A percentile compares a stretch with the other conserved stretches of the same genome.
Conservation (phyloP, 805 yeast species). For the Kazachstania bromeliacearum region DNA sequence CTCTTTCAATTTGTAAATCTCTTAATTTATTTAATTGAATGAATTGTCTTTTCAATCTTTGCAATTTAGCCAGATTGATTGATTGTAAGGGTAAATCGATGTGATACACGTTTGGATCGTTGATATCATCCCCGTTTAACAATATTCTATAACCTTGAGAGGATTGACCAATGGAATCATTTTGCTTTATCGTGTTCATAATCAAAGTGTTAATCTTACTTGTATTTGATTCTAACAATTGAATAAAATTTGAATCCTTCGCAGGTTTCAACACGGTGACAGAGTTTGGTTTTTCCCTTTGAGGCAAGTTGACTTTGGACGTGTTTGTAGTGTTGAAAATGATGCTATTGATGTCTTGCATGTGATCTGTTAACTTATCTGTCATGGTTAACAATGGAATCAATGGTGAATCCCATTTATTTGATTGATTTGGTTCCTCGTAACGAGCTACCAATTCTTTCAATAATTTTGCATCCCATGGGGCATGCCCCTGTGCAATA, state of each 20-base stretch:
- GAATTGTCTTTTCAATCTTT: slow-evolving; percentile 74
- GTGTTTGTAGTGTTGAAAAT: slow-evolving; percentile 31
- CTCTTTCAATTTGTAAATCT: slow-evolving; percentile 58
- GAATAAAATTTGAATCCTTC: slow-evolving; percentile 62
- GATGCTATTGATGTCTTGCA: slow-evolving; percentile 54
- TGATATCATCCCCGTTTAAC: slow-evolving; percentile 32
- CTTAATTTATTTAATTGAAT: slow-evolving; percentile 74
- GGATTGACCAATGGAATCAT: slow-evolving; percentile 34
- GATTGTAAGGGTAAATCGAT: slow-evolving; percentile 53
- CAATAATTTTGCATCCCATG: slow-evolving; percentile 61
- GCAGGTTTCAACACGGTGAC: slow-evolving; percentile 82
- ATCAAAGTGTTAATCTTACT: slow-evolving; percentile 53
- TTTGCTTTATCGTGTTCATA: slow-evolving; percentile 37
- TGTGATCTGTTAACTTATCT: slow-evolving; percentile 21
- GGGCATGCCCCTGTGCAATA: slow-evolving; percentile 11
- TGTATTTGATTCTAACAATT: slow-evolving; percentile 66
- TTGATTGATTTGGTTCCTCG: slow-evolving; percentile 83
- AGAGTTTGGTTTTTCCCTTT: slow-evolving; percentile 62
- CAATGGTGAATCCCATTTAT: slow-evolving; percentile 92
- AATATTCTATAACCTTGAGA: slow-evolving; percentile 33
- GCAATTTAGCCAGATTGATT: slow-evolving; percentile 63
- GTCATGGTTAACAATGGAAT: slow-evolving; percentile 46
- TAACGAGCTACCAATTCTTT: slow-evolving; percentile 70
- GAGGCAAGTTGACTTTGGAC: slow-evolving; percentile 32
- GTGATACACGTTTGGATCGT: slow-evolving; percentile 30